phyloP scores from a whole-genome alignment of 148 eudicot species.

The Nepenthes mirabilis region DNA sequence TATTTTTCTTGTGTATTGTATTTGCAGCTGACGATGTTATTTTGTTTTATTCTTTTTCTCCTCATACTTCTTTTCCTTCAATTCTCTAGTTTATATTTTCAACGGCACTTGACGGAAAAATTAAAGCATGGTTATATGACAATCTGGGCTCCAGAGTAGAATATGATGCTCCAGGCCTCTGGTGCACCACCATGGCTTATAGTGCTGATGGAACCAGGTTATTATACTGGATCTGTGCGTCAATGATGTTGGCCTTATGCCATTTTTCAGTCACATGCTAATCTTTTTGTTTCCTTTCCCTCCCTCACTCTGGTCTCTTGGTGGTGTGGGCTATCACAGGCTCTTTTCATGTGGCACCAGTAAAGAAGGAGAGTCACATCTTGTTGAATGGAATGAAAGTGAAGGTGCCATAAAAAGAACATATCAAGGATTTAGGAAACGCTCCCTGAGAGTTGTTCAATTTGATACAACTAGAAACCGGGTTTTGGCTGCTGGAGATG shows the following conservation, averaged over 20 bases:
- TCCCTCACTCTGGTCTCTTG: neutral
- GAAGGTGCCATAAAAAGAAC: slow-evolving; percentile 78
- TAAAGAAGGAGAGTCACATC: slow-evolving; percentile 72
- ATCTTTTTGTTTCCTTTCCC: neutral
- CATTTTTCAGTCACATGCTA: no score
- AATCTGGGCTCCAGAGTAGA: slow-evolving; percentile 74
- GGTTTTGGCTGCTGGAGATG: slow-evolving; percentile 79
- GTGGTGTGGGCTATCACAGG: slow-evolving; percentile 22
- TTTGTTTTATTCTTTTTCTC: neutral
- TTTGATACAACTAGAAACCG: slow-evolving; percentile 68
- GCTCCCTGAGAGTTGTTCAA: slow-evolving; percentile 63
- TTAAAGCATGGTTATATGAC: slow-evolving; percentile 92
- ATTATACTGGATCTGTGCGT: slow-evolving; percentile 7
- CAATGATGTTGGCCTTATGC: neutral
- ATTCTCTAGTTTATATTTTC: slow-evolving; percentile 73
- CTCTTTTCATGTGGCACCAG: slow-evolving; percentile 88
- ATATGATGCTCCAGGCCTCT: slow-evolving; percentile 83
- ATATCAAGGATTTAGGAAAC: slow-evolving; percentile 60
- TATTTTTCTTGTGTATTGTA: neutral
- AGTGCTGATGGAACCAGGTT: slow-evolving; percentile 90
- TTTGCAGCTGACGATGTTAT: neutral
- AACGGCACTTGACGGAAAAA: slow-evolving; percentile 79
- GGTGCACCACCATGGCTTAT: slow-evolving; percentile 89
- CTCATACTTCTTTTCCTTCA: slow-evolving; percentile 5
- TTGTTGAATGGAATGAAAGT: slow-evolving; percentile 94